Conservation (phyloP, 306 rosid species). For the Prunus padus region DNA sequence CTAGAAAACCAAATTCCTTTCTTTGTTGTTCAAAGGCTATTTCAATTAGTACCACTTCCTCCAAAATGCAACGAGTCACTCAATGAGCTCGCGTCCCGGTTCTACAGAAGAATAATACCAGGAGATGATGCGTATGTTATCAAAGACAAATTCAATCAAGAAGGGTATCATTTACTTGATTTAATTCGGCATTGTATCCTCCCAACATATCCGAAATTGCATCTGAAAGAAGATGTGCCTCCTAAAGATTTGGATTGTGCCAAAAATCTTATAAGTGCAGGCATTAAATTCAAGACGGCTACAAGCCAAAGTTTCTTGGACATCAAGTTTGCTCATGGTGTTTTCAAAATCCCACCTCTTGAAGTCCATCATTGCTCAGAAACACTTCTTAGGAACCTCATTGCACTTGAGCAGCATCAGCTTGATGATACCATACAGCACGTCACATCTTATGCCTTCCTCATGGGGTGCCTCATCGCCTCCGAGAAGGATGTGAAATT, state of each 20-base stretch:
- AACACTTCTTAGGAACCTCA: slow-evolving; percentile 43
- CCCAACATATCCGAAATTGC: slow-evolving; percentile 28
- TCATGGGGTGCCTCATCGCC: slow-evolving; percentile 35
- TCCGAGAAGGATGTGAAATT: slow-evolving; percentile 36
- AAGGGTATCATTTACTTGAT: slow-evolving; percentile 57
- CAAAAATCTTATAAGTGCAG: slow-evolving; percentile 25
- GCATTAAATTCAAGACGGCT: slow-evolving; percentile 42
- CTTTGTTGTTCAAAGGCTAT: slow-evolving; percentile 41
- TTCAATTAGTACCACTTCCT: slow-evolving; percentile 43
- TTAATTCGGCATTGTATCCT: slow-evolving; percentile 45
- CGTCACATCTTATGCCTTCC: slow-evolving; percentile 46
- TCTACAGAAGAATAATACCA: slow-evolving; percentile 36
- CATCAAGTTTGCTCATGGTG: slow-evolving; percentile 41
- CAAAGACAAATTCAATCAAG: slow-evolving; percentile 35
- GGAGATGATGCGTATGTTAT: slow-evolving; percentile 36
- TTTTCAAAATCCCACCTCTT: slow-evolving; percentile 43
- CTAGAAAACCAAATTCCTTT: slow-evolving; percentile 63
- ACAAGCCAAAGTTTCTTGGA: slow-evolving; percentile 42
- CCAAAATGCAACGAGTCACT: slow-evolving; percentile 28
- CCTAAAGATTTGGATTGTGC: slow-evolving; percentile 22
- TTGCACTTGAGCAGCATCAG: slow-evolving; percentile 46
- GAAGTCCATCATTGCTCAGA: slow-evolving; percentile 22
- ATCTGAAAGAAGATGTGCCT: background rate
- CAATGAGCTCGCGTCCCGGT: slow-evolving; percentile 42
- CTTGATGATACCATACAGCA: slow-evolving; percentile 23